phyloP scores from a whole-genome alignment of 2,329 filamentous ascomycete species.

The Colletotrichum eleusines region DNA sequence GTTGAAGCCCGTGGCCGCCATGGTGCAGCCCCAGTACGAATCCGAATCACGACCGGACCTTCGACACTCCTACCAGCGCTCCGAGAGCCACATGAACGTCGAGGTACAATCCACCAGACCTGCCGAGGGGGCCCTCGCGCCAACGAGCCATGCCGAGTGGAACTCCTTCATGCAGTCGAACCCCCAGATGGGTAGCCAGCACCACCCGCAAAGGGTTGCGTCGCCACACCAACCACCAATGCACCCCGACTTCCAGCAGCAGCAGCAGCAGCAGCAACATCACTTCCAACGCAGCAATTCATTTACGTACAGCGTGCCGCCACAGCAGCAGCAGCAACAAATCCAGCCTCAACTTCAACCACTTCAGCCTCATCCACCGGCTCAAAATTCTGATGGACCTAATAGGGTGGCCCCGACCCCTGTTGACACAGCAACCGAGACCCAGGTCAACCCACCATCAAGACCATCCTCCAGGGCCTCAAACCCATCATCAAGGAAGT shows the following conservation, averaged over 20 bases:
- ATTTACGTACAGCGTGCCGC: slow-evolving; percentile 22
- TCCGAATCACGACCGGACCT: slow-evolving; percentile 40
- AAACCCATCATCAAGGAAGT: slow-evolving; percentile 55
- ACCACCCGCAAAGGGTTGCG: slow-evolving; percentile 51
- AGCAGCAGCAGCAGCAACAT: slow-evolving; percentile 6
- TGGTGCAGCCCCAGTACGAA: slow-evolving; percentile 53
- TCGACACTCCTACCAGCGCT: slow-evolving; percentile 35
- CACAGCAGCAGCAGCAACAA: slow-evolving; percentile 15
- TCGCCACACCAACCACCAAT: slow-evolving; percentile 51
- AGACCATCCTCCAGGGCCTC: slow-evolving; percentile 72
- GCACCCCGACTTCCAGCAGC: slow-evolving; percentile 34
- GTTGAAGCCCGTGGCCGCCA: slow-evolving; percentile 78
- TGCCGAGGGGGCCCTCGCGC: slow-evolving; percentile 55
- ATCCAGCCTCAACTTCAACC: slow-evolving; percentile 43
- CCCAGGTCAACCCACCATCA: slow-evolving; percentile 59
- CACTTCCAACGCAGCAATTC: slow-evolving; percentile 34
- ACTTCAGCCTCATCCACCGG: slow-evolving; percentile 24
- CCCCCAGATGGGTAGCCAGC: slow-evolving; percentile 61
- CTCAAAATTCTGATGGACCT: slow-evolving; percentile 47
- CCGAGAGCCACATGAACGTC: slow-evolving; percentile 39
- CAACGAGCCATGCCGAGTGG: slow-evolving; percentile 81
- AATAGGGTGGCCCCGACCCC: slow-evolving; percentile 52
- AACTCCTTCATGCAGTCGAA: slow-evolving; percentile 80
- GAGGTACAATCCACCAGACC: slow-evolving; percentile 44
- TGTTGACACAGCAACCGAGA: slow-evolving; percentile 46